These are phyloP conservation scores for Gossypium mustelinum DNA, from an alignment of 345 rosid species.

Conservation along the genomic window DNA sequence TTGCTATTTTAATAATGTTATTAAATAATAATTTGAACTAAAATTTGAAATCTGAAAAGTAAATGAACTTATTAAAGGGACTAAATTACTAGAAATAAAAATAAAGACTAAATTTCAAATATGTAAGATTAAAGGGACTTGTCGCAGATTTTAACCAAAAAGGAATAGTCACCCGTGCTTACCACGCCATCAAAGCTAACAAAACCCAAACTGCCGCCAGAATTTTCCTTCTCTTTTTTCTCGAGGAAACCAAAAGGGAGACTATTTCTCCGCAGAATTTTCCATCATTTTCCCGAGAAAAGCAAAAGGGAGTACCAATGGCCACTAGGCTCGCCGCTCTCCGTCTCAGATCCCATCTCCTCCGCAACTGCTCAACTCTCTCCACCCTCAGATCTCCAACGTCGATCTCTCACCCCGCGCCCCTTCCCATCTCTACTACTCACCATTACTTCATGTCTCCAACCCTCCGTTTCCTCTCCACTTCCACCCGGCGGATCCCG, in stretches of 20 bases:
- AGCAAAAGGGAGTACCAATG: constrained; percentile 28
- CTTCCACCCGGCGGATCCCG: constrained; percentile 53
- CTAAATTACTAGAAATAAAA: no score
- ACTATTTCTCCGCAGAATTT: background rate
- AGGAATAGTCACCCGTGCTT: background rate
- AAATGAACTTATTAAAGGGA: no score
- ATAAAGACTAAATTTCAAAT: no score
- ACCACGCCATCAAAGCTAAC: background rate
- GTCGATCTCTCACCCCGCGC: constrained; percentile 24
- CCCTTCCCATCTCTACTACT: constrained; percentile 19
- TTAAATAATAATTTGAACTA: no score
- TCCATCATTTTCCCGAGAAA: constrained; percentile 20
- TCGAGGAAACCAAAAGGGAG: background rate
- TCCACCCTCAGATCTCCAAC: constrained; percentile 25
- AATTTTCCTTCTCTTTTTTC: background rate
- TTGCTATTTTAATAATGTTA: no score
- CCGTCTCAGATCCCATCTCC: constrained; percentile 52
- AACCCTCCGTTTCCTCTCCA: constrained; percentile 54
- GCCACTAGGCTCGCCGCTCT: constrained; percentile 44
- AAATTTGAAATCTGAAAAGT: no score
- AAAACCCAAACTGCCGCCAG: background rate
- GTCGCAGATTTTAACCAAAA: no score
- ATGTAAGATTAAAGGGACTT: no score
- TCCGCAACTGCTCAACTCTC: constrained; percentile 20
- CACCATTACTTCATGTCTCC: constrained; percentile 6